phyloP scores from a whole-genome alignment of 75 land plant genomes.

The Selaginella moellendorffii region DNA sequence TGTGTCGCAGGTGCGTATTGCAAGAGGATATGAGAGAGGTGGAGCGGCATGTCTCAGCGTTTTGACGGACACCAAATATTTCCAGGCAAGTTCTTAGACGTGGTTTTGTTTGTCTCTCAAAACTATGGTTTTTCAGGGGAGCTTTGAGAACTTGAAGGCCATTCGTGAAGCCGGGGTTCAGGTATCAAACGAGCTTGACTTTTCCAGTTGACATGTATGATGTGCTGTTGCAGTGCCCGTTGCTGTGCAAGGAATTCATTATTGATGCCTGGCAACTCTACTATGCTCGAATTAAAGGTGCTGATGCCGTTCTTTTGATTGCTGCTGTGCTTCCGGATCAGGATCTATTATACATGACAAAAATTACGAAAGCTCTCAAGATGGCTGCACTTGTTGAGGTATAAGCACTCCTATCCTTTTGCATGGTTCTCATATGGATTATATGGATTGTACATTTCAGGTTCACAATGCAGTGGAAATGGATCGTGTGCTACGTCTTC shows the following conservation, averaged over 20 bases:
- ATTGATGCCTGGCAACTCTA: constrained; percentile 94
- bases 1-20: constrained; percentile 51
- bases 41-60: constrained; percentile 97
- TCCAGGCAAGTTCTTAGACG: constrained; percentile 31
- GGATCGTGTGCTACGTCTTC: constrained; percentile 76
- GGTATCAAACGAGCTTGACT: constrained; percentile 22
- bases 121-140: constrained; percentile 41
- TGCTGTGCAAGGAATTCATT: constrained; percentile 92
- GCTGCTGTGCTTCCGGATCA: constrained; percentile 91
- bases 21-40: constrained; percentile 75
- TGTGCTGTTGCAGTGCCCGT: constrained; percentile 61
- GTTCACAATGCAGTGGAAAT: constrained; percentile 75
- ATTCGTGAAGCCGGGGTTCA: constrained; percentile 72
- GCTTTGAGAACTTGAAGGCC: constrained; percentile 69
- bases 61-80: constrained; percentile 82
- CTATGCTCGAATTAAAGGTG: constrained; percentile 82
- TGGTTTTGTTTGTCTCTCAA: background rate
- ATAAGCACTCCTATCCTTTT: background rate
- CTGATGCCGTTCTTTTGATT: constrained; percentile 89
- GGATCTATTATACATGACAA: constrained; percentile 69
- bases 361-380: constrained; percentile 64
- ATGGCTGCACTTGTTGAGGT: constrained; percentile 88
- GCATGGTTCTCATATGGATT: background rate
- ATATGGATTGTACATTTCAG: constrained; percentile 13
- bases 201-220: background rate